Conservation (phyloP, 495 filamentous ascomycete genomes). For the Paragyromitra xinjiangensis region DNA sequence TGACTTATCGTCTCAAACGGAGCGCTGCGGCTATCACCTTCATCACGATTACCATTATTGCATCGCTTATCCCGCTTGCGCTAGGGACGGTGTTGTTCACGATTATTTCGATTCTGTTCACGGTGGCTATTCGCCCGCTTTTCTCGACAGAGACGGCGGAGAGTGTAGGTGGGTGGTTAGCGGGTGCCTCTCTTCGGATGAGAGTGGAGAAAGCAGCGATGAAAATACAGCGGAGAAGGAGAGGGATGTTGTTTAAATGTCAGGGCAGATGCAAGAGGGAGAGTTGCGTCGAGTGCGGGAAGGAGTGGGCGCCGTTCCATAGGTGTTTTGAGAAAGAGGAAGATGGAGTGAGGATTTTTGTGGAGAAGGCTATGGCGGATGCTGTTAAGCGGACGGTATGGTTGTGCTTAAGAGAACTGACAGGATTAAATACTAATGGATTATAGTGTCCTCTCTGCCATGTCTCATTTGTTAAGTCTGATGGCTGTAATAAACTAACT, state of each 20-base stretch:
- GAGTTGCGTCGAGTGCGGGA: slow-evolving; percentile 80
- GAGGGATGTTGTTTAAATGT: slow-evolving; percentile 70
- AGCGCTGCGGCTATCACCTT: slow-evolving; percentile 58
- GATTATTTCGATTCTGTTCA: slow-evolving; percentile 5
- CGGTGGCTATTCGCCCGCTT: slow-evolving; percentile 18
- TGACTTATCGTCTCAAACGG: slow-evolving; percentile 64
- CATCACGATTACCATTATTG: slow-evolving; percentile 58
- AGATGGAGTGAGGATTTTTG: slow-evolving; percentile 80
- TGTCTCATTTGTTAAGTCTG: slow-evolving; percentile 87
- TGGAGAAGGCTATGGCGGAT: slow-evolving; percentile 89
- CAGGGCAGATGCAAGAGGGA: slow-evolving; percentile 69
- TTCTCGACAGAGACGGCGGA: slow-evolving; percentile 9
- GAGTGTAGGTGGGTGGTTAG: slow-evolving; percentile 10
- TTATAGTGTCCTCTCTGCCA: slow-evolving; percentile 79
- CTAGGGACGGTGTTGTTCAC: slow-evolving; percentile 13
- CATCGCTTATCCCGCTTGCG: slow-evolving; percentile 46
- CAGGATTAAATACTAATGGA: not conserved
- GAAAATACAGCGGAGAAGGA: slow-evolving; percentile 41
- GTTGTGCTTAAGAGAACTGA: not conserved
- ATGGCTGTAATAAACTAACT: slow-evolving; percentile 96
- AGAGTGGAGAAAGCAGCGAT: slow-evolving; percentile 17
- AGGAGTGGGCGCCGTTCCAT: slow-evolving; percentile 73
- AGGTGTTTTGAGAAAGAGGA: slow-evolving; percentile 70
- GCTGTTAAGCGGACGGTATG: slow-evolving; percentile 84
- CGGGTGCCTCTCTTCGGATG: not conserved